Base-by-base conservation (phyloP, 306 rosid species). In the Parietaria judaica region DNA sequence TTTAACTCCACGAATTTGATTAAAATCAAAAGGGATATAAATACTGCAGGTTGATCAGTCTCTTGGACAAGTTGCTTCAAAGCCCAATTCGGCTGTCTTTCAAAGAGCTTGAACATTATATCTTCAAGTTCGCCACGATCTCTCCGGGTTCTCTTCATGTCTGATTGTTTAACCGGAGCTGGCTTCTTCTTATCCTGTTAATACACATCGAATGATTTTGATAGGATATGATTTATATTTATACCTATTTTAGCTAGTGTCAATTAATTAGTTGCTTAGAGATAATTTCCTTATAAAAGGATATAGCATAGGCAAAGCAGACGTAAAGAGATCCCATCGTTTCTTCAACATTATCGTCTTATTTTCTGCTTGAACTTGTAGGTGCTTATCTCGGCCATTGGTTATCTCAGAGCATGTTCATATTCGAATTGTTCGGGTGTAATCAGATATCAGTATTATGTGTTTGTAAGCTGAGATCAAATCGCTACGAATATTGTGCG, bases 31-130 rank as follows among this genome's bases (percentile, higher is more conserved):
- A 14, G 14, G 48, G 46, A 1, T 36, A 11, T 56, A 70, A 84
- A 48, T 78, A 92, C 96, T 11, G 95, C 94, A 66, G 99, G 99
- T 72, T 92, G 99, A 79, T 88, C 96, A 9, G 99, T 92, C 72
- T 88, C 99, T 72, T 88, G 96, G 50, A 92, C 95, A 70, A 92
- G 96, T 83, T 92, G 99, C 82, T 88, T 92, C 73, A 92, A 79
- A 55, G 99, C 95, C 99, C 96, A 92, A 56, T 92, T 92, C 59
- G 99, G 95, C 78, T 88, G 99, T 73, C 83, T 92, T 81, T 88
- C 99, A 71, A 92, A 92, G 65, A 92, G 78, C 73, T 92, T 92
- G 87, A 92, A 92, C 96, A 92, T 86, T 60, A 88, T 92, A 73
- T 86, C 96, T 81, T 92, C 95, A 69, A 92, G 80, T 72, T 92